Conservation (phyloP, 1,284 basidiomycete species). For the Pyrrhoderma noxium region DNA sequence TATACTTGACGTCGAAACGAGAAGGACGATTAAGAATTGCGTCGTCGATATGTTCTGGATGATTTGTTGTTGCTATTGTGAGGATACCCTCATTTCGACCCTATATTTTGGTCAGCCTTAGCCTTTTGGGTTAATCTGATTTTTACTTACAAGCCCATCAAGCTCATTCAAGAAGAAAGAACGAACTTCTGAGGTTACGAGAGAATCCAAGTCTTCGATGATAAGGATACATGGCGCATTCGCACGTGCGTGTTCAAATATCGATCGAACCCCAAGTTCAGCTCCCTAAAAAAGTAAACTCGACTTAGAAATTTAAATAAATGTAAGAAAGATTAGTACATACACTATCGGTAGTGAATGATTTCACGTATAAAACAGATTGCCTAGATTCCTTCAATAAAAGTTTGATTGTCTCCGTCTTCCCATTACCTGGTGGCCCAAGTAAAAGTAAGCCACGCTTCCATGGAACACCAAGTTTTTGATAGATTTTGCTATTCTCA, state of each 20-base stretch:
- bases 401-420: conserved; percentile 26
- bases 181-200: conserved; percentile 33
- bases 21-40: conserved; percentile 39
- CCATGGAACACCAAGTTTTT: conserved; percentile 37
- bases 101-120: no score
- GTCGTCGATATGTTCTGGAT: conserved; percentile 40
- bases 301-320: background rate
- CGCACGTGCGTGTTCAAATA: conserved; percentile 30
- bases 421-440: conserved; percentile 30
- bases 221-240: conserved; percentile 37
- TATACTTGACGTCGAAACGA: conserved; percentile 42
- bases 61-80: conserved; percentile 42
- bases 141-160: conserved; percentile 31
- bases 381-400: conserved; percentile 23
- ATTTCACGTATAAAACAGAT: conserved; percentile 37
- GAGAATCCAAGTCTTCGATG: conserved; percentile 39
- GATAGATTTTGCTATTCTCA: conserved; percentile 32
- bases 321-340: no score
- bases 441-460: conserved; percentile 29
- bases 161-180: conserved; percentile 42
- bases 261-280: conserved; percentile 26
- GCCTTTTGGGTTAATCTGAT: conserved; percentile 19
- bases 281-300: conserved; percentile 24
- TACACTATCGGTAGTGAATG: conserved; percentile 23
- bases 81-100: conserved; percentile 35